Base-by-base conservation (phyloP, 2,329 filamentous ascomycete species). In the Ceratocystis alfenasii region DNA sequence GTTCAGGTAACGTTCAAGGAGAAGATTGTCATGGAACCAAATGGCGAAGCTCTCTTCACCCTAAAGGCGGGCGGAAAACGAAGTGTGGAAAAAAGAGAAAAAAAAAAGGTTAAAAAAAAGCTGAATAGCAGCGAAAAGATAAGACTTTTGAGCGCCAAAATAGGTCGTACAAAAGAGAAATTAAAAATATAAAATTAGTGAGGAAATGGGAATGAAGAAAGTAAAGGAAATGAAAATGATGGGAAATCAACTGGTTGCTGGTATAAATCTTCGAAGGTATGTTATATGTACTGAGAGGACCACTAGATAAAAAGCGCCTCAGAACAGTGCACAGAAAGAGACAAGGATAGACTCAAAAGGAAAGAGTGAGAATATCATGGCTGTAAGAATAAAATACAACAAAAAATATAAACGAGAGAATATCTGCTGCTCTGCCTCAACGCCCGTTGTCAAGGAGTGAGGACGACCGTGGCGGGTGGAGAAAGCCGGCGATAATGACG, bases 361-460 rank as follows among this genome's bases (percentile, higher is more conserved):
- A 63, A 57, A 50, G 63, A 67, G 5, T 22, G 36, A 44, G 8
- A 41, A 44, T 12, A 44, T 41, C 59, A 61, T 22, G 46, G 46
- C 46, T 25, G 28, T 10, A 17, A 25, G 22, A 20, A 25, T 6
- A 55, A 55, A 25, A 28, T 15, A 59, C 22, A 57, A 45, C 36
- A 57, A 63, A 44, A 45, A 63, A 50, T 64, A 67, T 67, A 64
- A 67, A 67, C 65, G 65, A 67, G 63, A 64, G 65, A 67, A 67
- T 41, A 53, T 64, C 65, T 67, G 65, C 65, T 64, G 36, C 50
- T 48, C 46, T 48, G 28, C 20, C 12, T 55, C 20, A 25, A 25
- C 22, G 55, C 55, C n/a, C 59, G 30, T 33, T n/a, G 50, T 61
- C 62, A 67, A 66, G 61, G 55, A 59, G 28, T 20, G 20, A 44